Conservation (phyloP, 116 monocot genomes). For the Zostera marina region DNA sequence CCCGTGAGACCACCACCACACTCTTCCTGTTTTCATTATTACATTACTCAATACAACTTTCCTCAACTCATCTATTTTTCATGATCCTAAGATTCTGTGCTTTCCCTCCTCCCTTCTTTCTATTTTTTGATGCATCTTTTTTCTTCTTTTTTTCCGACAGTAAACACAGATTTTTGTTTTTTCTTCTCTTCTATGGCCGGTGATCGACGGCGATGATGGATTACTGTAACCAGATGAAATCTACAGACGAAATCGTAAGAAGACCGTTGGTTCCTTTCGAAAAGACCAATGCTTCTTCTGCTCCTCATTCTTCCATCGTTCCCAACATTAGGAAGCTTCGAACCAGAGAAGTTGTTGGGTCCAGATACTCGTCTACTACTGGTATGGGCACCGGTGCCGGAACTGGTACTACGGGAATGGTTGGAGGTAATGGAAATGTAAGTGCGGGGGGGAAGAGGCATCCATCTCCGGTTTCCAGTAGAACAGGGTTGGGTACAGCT, state of each 20-base stretch:
- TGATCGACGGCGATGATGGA: conserved; percentile 11
- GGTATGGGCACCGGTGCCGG: too few species aligned
- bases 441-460: conserved; percentile 11
- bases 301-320: too few species aligned
- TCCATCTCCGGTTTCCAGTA: conserved; percentile 21
- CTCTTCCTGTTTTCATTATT: too few species aligned
- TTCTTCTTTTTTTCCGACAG: too few species aligned
- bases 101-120: too few species aligned
- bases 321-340: conserved; percentile 11
- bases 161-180: too few species aligned
- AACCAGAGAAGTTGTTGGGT: conserved; percentile 22
- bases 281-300: conserved; percentile 41
- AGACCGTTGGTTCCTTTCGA: conserved; percentile 31
- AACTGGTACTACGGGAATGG: conserved; percentile 4
- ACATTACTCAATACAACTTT: too few species aligned
- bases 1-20: too few species aligned
- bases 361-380: conserved; percentile 17
- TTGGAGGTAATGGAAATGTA: background rate
- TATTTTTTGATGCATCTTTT: too few species aligned
- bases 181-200: conserved; percentile 9
- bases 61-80: too few species aligned
- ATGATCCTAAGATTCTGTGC: too few species aligned
- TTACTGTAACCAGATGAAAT: conserved; percentile 9
- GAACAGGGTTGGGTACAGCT: background rate
- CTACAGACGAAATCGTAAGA: conserved; percentile 13